phyloP scores from a whole-genome alignment of 2,329 filamentous ascomycete genomes.

The Chaetomiaceae sp. region DNA sequence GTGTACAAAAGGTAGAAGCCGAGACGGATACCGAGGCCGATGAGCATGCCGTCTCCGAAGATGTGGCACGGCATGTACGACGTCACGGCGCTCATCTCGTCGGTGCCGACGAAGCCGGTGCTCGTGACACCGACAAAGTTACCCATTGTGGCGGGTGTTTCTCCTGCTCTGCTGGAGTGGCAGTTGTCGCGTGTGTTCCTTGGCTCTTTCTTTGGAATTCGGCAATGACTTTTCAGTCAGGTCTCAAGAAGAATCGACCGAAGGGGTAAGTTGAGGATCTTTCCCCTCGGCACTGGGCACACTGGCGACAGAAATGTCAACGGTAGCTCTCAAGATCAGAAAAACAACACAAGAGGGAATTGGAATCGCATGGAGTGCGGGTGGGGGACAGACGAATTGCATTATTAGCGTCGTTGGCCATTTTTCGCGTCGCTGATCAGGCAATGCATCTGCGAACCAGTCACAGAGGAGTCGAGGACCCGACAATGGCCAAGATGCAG shows the following conservation, averaged over 20 bases:
- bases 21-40: constrained; percentile 24
- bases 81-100: constrained; percentile 24
- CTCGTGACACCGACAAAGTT: constrained; percentile 24
- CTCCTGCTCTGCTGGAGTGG: neutral
- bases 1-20: constrained; percentile 26
- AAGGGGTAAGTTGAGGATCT: too few relatives aligned
- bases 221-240: neutral
- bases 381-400: too few relatives aligned
- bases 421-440: too few relatives aligned
- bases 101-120: constrained; percentile 26
- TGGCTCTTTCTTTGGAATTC: neutral
- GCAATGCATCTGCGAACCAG: too few relatives aligned
- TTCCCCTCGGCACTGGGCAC: too few relatives aligned
- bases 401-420: too few relatives aligned
- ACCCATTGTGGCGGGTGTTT: constrained; percentile 18
- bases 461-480: too few relatives aligned
- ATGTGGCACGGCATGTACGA: constrained; percentile 26
- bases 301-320: too few relatives aligned
- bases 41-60: constrained; percentile 27
- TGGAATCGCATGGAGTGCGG: too few relatives aligned
- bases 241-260: neutral
- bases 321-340: neutral
- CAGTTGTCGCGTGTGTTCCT: neutral
- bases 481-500: too few relatives aligned
- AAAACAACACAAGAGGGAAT: neutral